phyloP scores from a whole-genome alignment of 768 basidiomycete genomes.

The Dioszegia crocea region DNA sequence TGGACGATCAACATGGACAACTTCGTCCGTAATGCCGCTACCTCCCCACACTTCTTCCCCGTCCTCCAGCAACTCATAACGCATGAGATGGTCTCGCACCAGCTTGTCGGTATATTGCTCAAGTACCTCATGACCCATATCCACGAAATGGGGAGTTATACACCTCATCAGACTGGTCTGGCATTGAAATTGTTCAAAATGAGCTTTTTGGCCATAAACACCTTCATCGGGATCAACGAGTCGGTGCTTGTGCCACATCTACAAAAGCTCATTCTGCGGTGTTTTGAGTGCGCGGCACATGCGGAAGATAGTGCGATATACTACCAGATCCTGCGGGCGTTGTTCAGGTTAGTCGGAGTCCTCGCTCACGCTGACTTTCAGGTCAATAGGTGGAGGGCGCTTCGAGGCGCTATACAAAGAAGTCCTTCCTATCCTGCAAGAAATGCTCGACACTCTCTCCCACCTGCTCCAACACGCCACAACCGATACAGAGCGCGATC shows the following conservation, averaged over 20 bases:
- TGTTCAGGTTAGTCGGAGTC: constrained; percentile 81
- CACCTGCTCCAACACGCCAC: constrained; percentile 80
- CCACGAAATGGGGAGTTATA: constrained; percentile 68
- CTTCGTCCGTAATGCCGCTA: constrained; percentile 74
- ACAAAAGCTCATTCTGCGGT: constrained; percentile 89
- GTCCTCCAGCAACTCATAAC: constrained; percentile 78
- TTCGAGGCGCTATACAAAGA: constrained; percentile 95
- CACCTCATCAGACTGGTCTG: constrained; percentile 73
- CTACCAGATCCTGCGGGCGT: constrained; percentile 80
- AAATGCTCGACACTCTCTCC: constrained; percentile 93
- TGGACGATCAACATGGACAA: constrained; percentile 90
- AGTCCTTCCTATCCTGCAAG: constrained; percentile 89
- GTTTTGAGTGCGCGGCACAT: constrained; percentile 88
- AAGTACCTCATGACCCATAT: constrained; percentile 78
- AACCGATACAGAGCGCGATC: constrained; percentile 65
- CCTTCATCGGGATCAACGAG: constrained; percentile 73
- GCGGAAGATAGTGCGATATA: constrained; percentile 87
- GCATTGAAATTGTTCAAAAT: constrained; percentile 92
- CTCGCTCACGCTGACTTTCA: constrained; percentile 6
- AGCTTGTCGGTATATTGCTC: constrained; percentile 79
- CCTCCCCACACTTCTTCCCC: constrained; percentile 72
- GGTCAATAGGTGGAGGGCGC: constrained; percentile 68
- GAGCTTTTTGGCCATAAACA: constrained; percentile 80
- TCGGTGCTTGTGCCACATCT: constrained; percentile 89
- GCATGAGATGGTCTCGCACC: constrained; percentile 72